Base-by-base conservation (phyloP, 1,284 basidiomycete species). In the Fomitopsis palustris region DNA sequence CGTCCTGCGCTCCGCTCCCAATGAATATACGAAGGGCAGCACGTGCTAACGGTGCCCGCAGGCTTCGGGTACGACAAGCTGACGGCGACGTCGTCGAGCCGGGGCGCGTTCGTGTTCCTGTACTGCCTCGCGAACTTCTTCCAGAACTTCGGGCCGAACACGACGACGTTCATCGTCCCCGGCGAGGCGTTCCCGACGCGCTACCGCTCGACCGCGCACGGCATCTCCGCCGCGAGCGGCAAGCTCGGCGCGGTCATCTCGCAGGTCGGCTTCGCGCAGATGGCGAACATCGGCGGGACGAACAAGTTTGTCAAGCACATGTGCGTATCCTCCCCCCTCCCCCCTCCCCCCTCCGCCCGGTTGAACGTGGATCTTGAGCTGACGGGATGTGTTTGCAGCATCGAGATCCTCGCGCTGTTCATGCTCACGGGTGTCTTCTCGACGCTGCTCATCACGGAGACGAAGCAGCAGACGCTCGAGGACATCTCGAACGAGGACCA, bases 171-270 rank as follows among this genome's bases (percentile, higher is more conserved):
- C 72, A 70, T 94, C 65, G 79, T 95, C 37, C 93, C 93, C 8
- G 91, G 90, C 58, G 92, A 95, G 73, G 84, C 80, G 29, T 95
- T 94, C 86, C 92, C 93, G 2, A 95, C 93, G 2, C 86, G 92
- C 49, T 93, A 93, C 75, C 82, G 92, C 54, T 90, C 89, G 0
- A 93, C 91, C 5, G 88, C 84, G 2, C 91, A 94, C 73, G 92
- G 92, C 73, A 93, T 95, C 70, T 89, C 87, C 19, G 93, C 92
- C 19, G 92, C 89, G 4, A 85, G 83, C 27, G 91, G 90, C 55
- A 95, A 94, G 74, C 79, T 93, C 54, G 93, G 92, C 43, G 92
- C 92, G 55, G 90, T 95, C 70, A 74, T 94, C 52, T 87, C 90
- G 3, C 90, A 93, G 74, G 85, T 93, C 63, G 90, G 85, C 47